phyloP scores from a whole-genome alignment of 768 basidiomycete genomes.

The Naganishia onofrii region DNA sequence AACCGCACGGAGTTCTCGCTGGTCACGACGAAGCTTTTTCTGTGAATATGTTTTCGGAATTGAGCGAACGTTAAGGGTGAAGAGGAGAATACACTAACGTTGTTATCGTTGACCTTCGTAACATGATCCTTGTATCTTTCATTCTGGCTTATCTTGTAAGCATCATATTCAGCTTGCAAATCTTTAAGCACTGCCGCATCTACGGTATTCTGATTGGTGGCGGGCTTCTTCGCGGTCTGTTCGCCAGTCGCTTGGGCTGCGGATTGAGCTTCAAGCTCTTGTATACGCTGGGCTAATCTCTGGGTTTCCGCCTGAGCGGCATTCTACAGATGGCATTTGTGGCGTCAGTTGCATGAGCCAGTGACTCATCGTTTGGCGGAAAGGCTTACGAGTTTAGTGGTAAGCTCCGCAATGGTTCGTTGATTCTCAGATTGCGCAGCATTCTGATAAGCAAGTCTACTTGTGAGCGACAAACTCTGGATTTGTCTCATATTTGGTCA shows the following conservation, averaged over 20 bases:
- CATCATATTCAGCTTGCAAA: constrained; percentile 27
- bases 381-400: constrained; percentile 14
- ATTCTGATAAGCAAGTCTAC: not conserved
- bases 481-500: too few species aligned
- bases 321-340: not conserved
- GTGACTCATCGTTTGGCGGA: too few species aligned
- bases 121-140: constrained; percentile 21
- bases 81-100: constrained; percentile 14
- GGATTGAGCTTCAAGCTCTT: constrained; percentile 11
- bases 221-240: not conserved
- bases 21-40: constrained; percentile 23
- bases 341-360: not conserved
- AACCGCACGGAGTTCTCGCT: not conserved
- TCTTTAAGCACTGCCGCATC: not conserved
- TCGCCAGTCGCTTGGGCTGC: not conserved
- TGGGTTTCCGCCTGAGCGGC: constrained; percentile 12
- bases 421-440: not conserved
- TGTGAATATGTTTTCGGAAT: not conserved
- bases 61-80: not conserved
- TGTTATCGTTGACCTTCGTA: constrained; percentile 18
- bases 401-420: not conserved
- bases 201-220: not conserved
- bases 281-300: constrained; percentile 5
- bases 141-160: constrained; percentile 26
- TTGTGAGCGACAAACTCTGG: not conserved